Evolutionary conservation across 257 asterid genomes (phyloP).

Genomic region (Solanum verrucosum): DNA sequence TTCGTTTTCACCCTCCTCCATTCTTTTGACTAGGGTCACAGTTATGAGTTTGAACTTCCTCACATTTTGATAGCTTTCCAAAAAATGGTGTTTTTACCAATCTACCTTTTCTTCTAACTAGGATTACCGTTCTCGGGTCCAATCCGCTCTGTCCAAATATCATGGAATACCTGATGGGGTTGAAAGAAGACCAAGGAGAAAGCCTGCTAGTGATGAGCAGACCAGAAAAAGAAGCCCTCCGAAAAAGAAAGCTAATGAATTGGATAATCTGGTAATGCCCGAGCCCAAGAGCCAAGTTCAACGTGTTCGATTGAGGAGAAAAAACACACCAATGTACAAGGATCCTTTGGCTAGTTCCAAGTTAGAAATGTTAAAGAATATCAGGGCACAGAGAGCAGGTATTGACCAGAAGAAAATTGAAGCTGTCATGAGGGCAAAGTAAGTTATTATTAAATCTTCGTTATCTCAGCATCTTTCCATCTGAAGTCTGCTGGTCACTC

Average conservation of each 20-base stretch:
- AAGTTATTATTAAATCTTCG: conserved; percentile 21
- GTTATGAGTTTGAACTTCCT: neutral
- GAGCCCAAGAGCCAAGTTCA: conserved; percentile 28
- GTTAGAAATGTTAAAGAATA: conserved; percentile 72
- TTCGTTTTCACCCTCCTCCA: neutral
- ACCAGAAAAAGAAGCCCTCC: conserved; percentile 26
- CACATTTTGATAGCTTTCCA: neutral
- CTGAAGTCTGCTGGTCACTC: neutral
- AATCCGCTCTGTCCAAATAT: conserved; percentile 56
- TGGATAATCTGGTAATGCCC: conserved; percentile 12
- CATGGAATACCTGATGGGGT: conserved; percentile 49
- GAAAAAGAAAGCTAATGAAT: conserved; percentile 22
- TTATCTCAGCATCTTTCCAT: neutral
- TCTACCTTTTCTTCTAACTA: conserved; percentile 10
- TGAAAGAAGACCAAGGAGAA: conserved; percentile 55
- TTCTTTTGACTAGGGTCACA: neutral
- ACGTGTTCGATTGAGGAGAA: conserved; percentile 32
- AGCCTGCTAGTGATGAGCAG: conserved; percentile 36
- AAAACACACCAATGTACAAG: conserved; percentile 39
- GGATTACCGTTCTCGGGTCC: conserved; percentile 65
- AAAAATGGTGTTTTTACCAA: neutral
- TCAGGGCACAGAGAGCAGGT: conserved; percentile 60
- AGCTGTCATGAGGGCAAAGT: conserved; percentile 71
- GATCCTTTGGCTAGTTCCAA: conserved; percentile 75
- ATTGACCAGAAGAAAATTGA: conserved; percentile 36